Conservation (phyloP, 805 yeast species). For the Ogataea pignaliae region DNA sequence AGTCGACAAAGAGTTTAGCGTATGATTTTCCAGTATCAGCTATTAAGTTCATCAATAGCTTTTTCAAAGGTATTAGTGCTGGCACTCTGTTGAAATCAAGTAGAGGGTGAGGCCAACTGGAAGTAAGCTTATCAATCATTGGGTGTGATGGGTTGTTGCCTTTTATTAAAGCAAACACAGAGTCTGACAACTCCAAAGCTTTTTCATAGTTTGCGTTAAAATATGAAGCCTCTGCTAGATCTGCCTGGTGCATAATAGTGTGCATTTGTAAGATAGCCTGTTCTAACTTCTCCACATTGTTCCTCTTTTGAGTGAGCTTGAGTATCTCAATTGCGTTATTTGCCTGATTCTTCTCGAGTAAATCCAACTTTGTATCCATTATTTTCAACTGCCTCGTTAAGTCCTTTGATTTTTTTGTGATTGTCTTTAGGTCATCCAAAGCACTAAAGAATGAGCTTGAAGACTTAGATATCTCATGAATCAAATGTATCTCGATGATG, state of each 20-base stretch:
- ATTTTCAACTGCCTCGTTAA: slow-evolving; percentile 45
- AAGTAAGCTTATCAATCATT: slow-evolving; percentile 27
- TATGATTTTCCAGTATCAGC: slow-evolving; percentile 68
- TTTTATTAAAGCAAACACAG: slow-evolving; percentile 52
- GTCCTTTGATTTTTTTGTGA: slow-evolving; percentile 49
- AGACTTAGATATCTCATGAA: slow-evolving; percentile 77
- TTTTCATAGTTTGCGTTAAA: slow-evolving; percentile 42
- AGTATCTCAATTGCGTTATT: slow-evolving; percentile 46
- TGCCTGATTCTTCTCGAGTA: slow-evolving; percentile 47
- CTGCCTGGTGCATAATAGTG: slow-evolving; percentile 40
- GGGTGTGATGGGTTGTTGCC: slow-evolving; percentile 40
- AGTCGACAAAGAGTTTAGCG: slow-evolving; percentile 49
- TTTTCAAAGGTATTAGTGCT: slow-evolving; percentile 47
- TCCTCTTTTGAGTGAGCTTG: slow-evolving; percentile 45
- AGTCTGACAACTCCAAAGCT: slow-evolving; percentile 55
- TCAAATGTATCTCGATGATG: slow-evolving; percentile 73
- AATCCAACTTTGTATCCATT: slow-evolving; percentile 42
- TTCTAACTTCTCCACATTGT: slow-evolving; percentile 60
- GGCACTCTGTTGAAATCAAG: slow-evolving; percentile 41
- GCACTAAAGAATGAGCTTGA: slow-evolving; percentile 84
- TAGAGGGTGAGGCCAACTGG: slow-evolving; percentile 42
- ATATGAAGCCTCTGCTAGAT: slow-evolving; percentile 44
- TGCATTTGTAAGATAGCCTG: slow-evolving; percentile 54
- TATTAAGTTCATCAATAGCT: slow-evolving; percentile 50
- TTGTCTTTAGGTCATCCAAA: slow-evolving; percentile 66